Evolutionary conservation across 768 basidiomycete genomes (phyloP).

Genomic region (Gelatoporia subvermispora): DNA sequence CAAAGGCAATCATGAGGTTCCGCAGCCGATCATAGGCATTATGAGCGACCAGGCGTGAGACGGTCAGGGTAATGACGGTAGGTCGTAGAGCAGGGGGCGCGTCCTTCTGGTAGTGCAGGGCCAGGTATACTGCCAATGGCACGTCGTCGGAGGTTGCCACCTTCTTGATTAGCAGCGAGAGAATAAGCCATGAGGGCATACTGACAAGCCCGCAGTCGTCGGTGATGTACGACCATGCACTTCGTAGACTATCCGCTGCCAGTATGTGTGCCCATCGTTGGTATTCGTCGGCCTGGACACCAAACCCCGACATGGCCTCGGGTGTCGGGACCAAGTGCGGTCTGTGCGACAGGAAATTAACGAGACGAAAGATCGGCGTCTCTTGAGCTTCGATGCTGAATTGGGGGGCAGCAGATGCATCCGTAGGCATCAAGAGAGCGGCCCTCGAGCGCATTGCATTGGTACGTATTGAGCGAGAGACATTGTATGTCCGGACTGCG

Average conservation of each 20-base stretch:
- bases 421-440: not conserved
- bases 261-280: slow-evolving; percentile 6
- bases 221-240: not conserved
- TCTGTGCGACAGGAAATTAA: not conserved
- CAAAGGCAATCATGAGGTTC: too few species aligned
- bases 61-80: slow-evolving; percentile 41
- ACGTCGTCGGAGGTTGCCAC: slow-evolving; percentile 44
- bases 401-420: not conserved
- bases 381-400: not conserved
- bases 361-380: not conserved
- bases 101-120: slow-evolving; percentile 33
- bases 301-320: not conserved
- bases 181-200: slow-evolving; percentile 41
- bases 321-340: not conserved
- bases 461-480: too few species aligned
- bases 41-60: slow-evolving; percentile 38
- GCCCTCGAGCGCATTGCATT: too few species aligned
- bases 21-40: too few species aligned
- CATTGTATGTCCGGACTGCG: too few species aligned
- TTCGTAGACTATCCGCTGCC: not conserved
- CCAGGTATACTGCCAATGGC: slow-evolving; percentile 36
- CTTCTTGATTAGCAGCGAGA: slow-evolving; percentile 44
- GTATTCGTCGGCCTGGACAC: slow-evolving; percentile 1
- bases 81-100: slow-evolving; percentile 32
- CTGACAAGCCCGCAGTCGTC: not conserved